Base-by-base conservation (phyloP, 2,329 filamentous ascomycete genomes). In the Sarocladiaceae sp. region DNA sequence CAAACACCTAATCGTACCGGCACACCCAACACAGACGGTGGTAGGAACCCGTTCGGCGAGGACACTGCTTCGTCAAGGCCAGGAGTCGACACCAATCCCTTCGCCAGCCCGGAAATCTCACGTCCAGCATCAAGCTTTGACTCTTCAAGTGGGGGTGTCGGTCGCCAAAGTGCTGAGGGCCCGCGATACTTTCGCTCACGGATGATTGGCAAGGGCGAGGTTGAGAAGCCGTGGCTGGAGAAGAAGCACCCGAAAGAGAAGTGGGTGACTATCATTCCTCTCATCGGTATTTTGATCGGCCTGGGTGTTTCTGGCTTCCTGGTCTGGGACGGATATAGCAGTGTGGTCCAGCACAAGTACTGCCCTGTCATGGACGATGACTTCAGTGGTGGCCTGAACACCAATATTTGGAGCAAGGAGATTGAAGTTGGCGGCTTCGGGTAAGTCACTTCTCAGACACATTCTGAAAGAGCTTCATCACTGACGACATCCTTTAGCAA, bases 241-340 rank as follows among this genome's bases (percentile, higher is more conserved):
- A 85, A 84, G 64, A 83, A 75, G 53, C 86, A 92, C 58, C 84
- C 86, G 12, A 87, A 84, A 66, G 87, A 93, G 75, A 94, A 90
- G 72, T 94, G 89, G 89, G 84, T 90, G 8, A 91, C 86, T 2
- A 90, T 93, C 56, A 79, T 95, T 53, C 89, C 89, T 2, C 64
- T 91, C 37, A 65, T 90, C 22, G 89, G 88, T 44, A 80, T 94
- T 48, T 46, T 84, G 3, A 55, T 91, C 13, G 90, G 90, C 13
- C 65, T 93, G 31, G 79, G 66, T 2, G 71, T 92, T 36, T 81
- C 86, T 1, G 88, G 77, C 1, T 81, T 92, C 60, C 70, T 94
- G 40, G 74, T 94, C 46, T 94, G 84, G 77, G 86, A 92, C 58
- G 90, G 90, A 3, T 65, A 92, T 35, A 71, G 72, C 48, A 85